A percentile compares a stretch with the other conserved stretches of the same genome.
phyloP scores from a whole-genome alignment of 352 stramenopile genomes.

The Phytopythium montanum region DNA sequence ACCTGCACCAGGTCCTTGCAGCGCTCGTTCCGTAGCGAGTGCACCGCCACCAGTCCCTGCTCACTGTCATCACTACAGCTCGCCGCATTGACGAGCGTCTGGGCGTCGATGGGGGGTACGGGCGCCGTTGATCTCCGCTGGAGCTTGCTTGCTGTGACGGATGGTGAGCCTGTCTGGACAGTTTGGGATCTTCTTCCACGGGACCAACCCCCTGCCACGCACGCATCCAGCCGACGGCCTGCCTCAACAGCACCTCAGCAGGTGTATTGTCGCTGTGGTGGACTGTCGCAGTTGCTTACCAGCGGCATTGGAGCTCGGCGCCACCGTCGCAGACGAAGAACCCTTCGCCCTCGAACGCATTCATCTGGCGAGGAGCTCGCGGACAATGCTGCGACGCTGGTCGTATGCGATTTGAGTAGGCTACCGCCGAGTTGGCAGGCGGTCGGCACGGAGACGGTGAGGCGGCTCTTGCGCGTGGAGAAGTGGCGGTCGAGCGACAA shows the following conservation, averaged over 20 bases:
- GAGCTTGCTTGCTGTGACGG: conserved; percentile 39
- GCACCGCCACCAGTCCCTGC: conserved; percentile 14
- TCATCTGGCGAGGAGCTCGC: not conserved
- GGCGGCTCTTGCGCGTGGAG: conserved; percentile 65
- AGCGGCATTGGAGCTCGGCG: conserved; percentile 40
- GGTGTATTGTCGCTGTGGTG: not conserved
- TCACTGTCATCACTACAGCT: not conserved
- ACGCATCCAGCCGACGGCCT: not conserved
- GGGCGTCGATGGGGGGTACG: conserved; percentile 32
- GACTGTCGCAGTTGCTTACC: conserved; percentile 24
- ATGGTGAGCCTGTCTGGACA: conserved; percentile 63
- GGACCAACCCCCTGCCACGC: conserved; percentile 43
- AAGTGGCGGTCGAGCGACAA: conserved; percentile 62
- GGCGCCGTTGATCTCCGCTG: conserved; percentile 26
- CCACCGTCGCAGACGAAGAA: conserved; percentile 51
- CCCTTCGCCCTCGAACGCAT: conserved; percentile 41
- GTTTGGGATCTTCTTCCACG: conserved; percentile 73
- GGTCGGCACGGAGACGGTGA: conserved; percentile 16
- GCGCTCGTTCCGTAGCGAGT: conserved; percentile 34
- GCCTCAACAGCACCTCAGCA: not conserved
- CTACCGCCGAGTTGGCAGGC: conserved; percentile 21
- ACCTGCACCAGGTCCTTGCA: conserved; percentile 52
- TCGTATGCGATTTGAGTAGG: conserved; percentile 9
- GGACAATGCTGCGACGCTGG: conserved; percentile 14
- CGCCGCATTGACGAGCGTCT: conserved; percentile 22